Conservation (phyloP, 345 rosid species). For the Draba incana region DNA sequence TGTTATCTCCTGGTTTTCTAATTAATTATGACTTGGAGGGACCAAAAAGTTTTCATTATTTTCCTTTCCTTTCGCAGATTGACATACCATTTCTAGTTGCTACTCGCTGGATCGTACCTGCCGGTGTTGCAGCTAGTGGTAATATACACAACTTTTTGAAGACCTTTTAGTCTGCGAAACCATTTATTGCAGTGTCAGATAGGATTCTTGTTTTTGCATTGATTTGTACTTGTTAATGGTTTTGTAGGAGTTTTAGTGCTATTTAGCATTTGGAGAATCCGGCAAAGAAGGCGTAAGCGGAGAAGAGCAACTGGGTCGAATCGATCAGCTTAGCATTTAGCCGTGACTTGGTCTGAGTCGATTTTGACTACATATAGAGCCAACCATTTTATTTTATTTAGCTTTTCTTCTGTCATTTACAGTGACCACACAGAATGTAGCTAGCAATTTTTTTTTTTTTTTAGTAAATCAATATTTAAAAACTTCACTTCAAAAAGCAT, state of each 20-base stretch:
- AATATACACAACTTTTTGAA: constrained; percentile 28
- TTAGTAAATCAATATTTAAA: not conserved
- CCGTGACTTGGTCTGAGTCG: constrained; percentile 16
- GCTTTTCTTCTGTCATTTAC: constrained; percentile 15
- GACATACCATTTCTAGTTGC: constrained; percentile 71
- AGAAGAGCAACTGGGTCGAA: constrained; percentile 64
- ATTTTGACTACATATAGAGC: constrained; percentile 18
- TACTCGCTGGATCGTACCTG: constrained; percentile 83
- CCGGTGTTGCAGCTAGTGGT: constrained; percentile 69
- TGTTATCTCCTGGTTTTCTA: not conserved
- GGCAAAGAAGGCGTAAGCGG: constrained; percentile 71
- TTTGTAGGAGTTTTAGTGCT: constrained; percentile 62
- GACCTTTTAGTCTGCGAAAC: not conserved
- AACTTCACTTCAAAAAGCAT: constrained; percentile 1
- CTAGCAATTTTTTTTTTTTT: constrained; percentile 10
- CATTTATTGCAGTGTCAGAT: not conserved
- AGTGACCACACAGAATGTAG: constrained; percentile 40
- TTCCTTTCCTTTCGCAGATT: constrained; percentile 50
- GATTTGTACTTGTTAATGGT: not conserved
- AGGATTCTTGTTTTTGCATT: not conserved
- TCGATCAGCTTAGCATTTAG: constrained; percentile 46
- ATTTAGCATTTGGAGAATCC: constrained; percentile 75
- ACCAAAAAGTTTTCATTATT: not conserved
- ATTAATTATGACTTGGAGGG: not conserved
- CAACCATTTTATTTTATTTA: constrained; percentile 6